phyloP scores from a whole-genome alignment of 768 basidiomycete genomes.

The Tulasnella sp. region DNA sequence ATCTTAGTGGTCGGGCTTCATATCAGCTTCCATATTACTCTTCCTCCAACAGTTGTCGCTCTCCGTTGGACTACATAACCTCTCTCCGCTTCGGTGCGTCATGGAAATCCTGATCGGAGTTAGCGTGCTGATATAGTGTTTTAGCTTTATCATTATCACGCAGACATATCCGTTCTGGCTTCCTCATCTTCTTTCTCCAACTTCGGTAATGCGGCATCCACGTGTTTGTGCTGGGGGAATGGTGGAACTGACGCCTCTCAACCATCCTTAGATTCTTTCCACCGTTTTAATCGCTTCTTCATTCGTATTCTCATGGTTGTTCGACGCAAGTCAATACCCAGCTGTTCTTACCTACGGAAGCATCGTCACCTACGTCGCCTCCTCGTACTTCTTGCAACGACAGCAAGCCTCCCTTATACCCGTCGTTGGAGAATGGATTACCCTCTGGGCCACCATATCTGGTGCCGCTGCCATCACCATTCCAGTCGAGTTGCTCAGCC shows the following conservation, averaged over 20 bases:
- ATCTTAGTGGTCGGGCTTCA: slow-evolving; percentile 65
- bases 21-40: slow-evolving; percentile 60
- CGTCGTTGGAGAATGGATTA: slow-evolving; percentile 5
- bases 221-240: background rate
- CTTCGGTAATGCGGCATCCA: slow-evolving; percentile 41
- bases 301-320: slow-evolving; percentile 53
- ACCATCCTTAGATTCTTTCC: slow-evolving; percentile 48
- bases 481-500: background rate
- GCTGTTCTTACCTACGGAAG: slow-evolving; percentile 44
- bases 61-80: slow-evolving; percentile 62
- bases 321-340: slow-evolving; percentile 42
- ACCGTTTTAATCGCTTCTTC: slow-evolving; percentile 48
- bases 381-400: slow-evolving; percentile 2
- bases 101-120: background rate
- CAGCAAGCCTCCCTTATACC: background rate
- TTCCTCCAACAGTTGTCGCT: slow-evolving; percentile 67
- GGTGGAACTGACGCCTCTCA: background rate
- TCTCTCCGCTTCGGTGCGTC: slow-evolving; percentile 63
- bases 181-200: slow-evolving; percentile 49
- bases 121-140: slow-evolving; percentile 14
- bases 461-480: slow-evolving; percentile 4
- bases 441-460: background rate
- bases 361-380: slow-evolving; percentile 52
- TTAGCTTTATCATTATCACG: slow-evolving; percentile 63
- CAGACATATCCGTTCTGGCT: slow-evolving; percentile 71